Base-by-base conservation (phyloP, 169 alveolate species). In the Blepharisma undulans region DNA sequence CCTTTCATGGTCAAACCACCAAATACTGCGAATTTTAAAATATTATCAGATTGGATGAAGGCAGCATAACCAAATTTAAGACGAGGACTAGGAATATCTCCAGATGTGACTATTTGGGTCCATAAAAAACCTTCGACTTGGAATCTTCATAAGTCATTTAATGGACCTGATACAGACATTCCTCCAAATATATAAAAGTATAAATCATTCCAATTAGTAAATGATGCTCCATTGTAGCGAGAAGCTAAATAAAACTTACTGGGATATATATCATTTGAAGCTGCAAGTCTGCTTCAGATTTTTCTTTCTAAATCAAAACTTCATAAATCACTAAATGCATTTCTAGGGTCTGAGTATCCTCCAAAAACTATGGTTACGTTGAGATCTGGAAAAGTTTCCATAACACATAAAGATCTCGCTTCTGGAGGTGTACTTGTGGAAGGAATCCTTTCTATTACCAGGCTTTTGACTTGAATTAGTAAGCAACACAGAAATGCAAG, bases 111-210 rank as follows among this genome's bases (percentile, higher is more conserved):
- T 7, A 36, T 30, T 82, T 82, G 76, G 29, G n/a, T 22, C 76
- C 89, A 82, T 19, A 21, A 32, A 21, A 22, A 59, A 30, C 78
- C 29, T 21, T 21, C 36, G 10, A 82, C 29, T 21, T 82, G 34
- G 22, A 22, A 82, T 21, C 34, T 19, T 33, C 89, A 82, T n/a
- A 82, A 60, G 21, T 82, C 89, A 48, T 82, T 34, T n/a, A 82
- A 36, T 34, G 76, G 72, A 0, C 89, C 89, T 6, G 27, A 32
- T 22, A 21, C 76, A 6, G 78, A 21, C 25, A 36, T 34, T 82
- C 89, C 89, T 6, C 78, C 89, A 82, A 82, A 82, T 3, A 82
- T 36, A 60, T 60, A 82, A 82, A 82, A 82, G 19, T 60, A 32
- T 5, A 21, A 19, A 4, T 32, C 30, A 22, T n/a, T 60, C 7